phyloP scores from a whole-genome alignment of 371 early-diverging fungal species.

The Lichtheimia corymbifera region DNA sequence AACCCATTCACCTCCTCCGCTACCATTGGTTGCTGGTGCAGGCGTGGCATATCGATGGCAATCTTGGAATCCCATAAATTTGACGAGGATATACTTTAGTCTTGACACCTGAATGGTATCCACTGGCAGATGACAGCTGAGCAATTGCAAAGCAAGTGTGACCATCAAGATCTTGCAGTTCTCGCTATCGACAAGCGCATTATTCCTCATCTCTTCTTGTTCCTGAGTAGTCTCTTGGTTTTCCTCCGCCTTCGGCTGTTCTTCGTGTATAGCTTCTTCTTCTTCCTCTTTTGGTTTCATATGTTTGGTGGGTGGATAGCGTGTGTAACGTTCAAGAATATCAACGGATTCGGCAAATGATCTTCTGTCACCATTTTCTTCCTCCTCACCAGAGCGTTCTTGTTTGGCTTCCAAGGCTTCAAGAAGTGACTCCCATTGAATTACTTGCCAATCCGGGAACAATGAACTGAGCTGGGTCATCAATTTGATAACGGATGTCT shows the following conservation, averaged over 20 bases:
- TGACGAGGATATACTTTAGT: constrained; percentile 43
- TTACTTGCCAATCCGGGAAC: constrained; percentile 58
- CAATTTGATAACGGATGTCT: constrained; percentile 33
- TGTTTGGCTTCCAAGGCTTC: constrained; percentile 41
- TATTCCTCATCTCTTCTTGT: neutral
- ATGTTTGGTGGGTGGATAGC: constrained; percentile 10
- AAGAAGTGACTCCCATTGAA: constrained; percentile 55
- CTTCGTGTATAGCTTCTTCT: neutral
- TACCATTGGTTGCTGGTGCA: neutral
- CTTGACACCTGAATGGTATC: constrained; percentile 34
- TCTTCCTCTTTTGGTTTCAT: neutral
- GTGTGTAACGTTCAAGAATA: constrained; percentile 36
- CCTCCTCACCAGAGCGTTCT: too few species aligned
- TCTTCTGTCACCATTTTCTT: constrained; percentile 1
- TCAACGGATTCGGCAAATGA: constrained; percentile 24
- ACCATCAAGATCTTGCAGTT: constrained; percentile 48
- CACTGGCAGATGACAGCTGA: constrained; percentile 45
- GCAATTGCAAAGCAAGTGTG: constrained; percentile 53
- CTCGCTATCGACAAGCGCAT: constrained; percentile 26
- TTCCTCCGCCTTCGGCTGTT: neutral
- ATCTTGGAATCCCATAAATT: constrained; percentile 44
- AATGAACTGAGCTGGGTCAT: constrained; percentile 53
- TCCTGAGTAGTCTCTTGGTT: neutral
- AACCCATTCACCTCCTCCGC: constrained; percentile 27
- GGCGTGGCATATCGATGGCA: constrained; percentile 32